Base-by-base conservation (phyloP, 2,329 filamentous ascomycete genomes). In the Diaporthe eres region DNA sequence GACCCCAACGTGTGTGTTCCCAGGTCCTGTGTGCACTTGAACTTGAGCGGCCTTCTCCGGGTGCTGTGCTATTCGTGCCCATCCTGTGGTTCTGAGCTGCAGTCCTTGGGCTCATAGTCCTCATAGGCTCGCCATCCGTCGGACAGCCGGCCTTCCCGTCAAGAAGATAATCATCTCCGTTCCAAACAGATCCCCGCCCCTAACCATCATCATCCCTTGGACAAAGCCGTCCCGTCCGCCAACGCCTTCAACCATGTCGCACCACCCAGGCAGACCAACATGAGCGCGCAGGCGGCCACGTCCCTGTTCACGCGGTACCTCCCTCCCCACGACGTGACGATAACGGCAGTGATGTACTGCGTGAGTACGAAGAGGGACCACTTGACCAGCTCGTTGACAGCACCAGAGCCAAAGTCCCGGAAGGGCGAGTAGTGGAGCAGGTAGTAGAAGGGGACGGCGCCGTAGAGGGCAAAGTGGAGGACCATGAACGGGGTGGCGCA, bases 341-440 rank as follows among this genome's bases (percentile, higher is more conserved):
- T 42, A 17, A 77, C 39, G 19, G 75, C 73, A 15, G 75, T 75
- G n/a, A 49, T 19, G 49, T 70, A 75, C 70, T 75, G 73, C 28
- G 70, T 77, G 22, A 75, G 39, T 19, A 71, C 17, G 44, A 75
- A 74, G 15, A 77, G 70, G 6, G 65, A 47, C 75, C 68, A 75
- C 12, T 67, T 61, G 3, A 71, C n/a, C 6, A 47, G 17, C 39
- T 77, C 63, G 63, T 75, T 57, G 22, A 47, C 22, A 25, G 13
- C 19, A 17, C 74, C 75, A 8, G 44, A 19, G 47, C 37, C 47
- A 1, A 34, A 55, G n/a, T 70, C 31, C 37, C 75, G 74, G 51
- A 77, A 77, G 13, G 75, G 75, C 25, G 75, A 77, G n/a, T 57
- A 75, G 42, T 73, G 61, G 8, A 75, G 61, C 60, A 77, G 70